These are phyloP conservation scores for Camillea tinctor DNA, from an alignment of 2,329 filamentous ascomycete species.

Conservation along the genomic window DNA sequence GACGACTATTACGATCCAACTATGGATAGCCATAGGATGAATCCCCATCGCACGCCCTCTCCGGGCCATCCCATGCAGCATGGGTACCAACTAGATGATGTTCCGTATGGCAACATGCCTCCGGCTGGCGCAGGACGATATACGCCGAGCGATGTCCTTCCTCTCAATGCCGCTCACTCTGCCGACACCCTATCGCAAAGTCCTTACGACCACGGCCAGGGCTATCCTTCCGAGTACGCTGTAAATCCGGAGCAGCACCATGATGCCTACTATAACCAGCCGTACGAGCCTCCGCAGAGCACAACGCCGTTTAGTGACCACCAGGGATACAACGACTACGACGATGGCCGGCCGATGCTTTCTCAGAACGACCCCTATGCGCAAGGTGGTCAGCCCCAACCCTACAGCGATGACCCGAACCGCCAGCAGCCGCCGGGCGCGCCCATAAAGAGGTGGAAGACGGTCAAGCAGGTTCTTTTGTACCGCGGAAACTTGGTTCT, in stretches of 20 bases:
- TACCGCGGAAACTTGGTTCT: constrained; percentile 97
- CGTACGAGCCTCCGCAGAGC: constrained; percentile 69
- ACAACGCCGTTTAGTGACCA: constrained; percentile 57
- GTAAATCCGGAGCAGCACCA: constrained; percentile 83
- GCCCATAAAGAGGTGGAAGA: constrained; percentile 88
- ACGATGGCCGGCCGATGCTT: constrained; percentile 76
- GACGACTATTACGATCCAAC: constrained; percentile 60
- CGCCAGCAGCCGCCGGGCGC: constrained; percentile 43
- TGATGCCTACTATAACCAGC: constrained; percentile 80
- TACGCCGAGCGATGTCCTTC: constrained; percentile 72
- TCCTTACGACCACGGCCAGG: constrained; percentile 47
- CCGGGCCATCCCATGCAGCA: constrained; percentile 71
- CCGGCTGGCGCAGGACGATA: constrained; percentile 51
- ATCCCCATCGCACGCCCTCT: constrained; percentile 67
- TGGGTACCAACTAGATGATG: constrained; percentile 81
- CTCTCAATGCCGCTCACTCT: constrained; percentile 75
- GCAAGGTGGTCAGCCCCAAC: constrained; percentile 31
- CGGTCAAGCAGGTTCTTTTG: constrained; percentile 95
- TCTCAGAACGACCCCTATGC: constrained; percentile 54
- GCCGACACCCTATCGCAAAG: constrained; percentile 48
- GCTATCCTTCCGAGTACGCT: constrained; percentile 65
- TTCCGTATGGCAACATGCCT: constrained; percentile 72
- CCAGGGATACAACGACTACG: constrained; percentile 68
- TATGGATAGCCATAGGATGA: constrained; percentile 50
- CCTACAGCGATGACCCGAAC: constrained; percentile 44